Evolutionary conservation across 169 alveolate species (phyloP), one percentile per base, ranked within the genome.

Genomic region (Plasmodium vivax): DNA sequence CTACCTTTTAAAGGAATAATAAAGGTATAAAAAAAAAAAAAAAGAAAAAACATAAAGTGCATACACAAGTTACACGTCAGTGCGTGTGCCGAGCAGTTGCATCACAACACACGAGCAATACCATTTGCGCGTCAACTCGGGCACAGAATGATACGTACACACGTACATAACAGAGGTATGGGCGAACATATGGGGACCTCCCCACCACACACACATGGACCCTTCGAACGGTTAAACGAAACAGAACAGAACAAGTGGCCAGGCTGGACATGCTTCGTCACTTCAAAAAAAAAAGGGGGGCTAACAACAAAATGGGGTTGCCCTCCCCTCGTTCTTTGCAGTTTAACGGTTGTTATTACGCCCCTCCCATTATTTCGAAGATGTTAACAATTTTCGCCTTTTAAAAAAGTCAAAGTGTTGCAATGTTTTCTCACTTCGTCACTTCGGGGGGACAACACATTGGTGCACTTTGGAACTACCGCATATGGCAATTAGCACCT

Each of bases 21-120:
- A 45, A 45, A 45, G 34, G 74, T 5, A n/a, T 19, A 58, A 58
- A 58, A n/a, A 58, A 58, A 62, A 62, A 23, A 23, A 23, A 23
- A 23, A 23, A 23, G 27, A 62, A 62, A 23, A 62, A 19, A 62
- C 7, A n/a, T 38, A 68, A 23, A 30, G 41, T 30, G 38, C 30
- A 68, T 68, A 68, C 77, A 68, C 77, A 68, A 23, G 77, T 68
- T 68, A 68, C 77, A 68, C 77, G 41, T 30, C 77, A 68, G 77
- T 68, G 38, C 43, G 77, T 68, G 77, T 68, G 77, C 38, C 77
- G n/a, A 68, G 77, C 8, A 68, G 38, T 9, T 68, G 36, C 77
- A 68, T 68, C 32, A 19, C 43, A 68, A 68, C 38, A 68, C 32
- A 68, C 77, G 77, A 51, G 62, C 62, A 51, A 51, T 51, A 51